These are phyloP conservation scores for Eimeria sp. DNA, from an alignment of 169 alveolate species.

Conservation along the genomic window DNA sequence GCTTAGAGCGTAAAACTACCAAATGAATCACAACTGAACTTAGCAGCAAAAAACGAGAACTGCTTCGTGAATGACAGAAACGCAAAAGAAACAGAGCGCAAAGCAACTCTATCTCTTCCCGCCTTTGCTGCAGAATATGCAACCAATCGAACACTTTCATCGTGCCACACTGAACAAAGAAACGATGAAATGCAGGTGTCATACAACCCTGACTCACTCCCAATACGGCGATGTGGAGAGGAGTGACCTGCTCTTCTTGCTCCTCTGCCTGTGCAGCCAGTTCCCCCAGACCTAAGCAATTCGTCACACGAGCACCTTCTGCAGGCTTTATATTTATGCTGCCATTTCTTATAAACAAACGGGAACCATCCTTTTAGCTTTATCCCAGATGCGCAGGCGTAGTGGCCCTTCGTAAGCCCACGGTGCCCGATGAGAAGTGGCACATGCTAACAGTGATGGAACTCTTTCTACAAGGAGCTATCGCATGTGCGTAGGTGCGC, in stretches of 20 bases:
- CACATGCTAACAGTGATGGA: background rate
- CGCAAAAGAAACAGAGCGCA: too few relatives aligned
- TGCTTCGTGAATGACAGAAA: background rate
- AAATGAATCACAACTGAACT: background rate
- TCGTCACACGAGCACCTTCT: background rate
- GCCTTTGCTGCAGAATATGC: background rate
- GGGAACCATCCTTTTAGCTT: background rate
- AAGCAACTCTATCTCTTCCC: background rate
- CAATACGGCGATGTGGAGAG: constrained; percentile 41
- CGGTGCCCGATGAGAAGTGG: too few relatives aligned
- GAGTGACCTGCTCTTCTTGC: background rate
- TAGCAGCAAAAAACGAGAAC: background rate
- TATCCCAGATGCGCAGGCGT: too few relatives aligned
- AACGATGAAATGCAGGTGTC: background rate
- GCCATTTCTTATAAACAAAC: background rate
- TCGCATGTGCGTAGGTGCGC: background rate
- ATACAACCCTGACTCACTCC: background rate
- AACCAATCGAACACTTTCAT: background rate
- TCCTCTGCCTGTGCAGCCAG: background rate
- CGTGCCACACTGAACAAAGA: background rate
- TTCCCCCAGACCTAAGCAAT: constrained; percentile 13
- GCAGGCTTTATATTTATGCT: background rate
- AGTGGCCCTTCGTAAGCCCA: too few relatives aligned
- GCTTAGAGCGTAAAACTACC: background rate
- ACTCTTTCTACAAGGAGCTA: background rate